A percentile compares a stretch with the other conserved stretches of the same genome.
Conservation (phyloP, 805 yeast genomes). For the Candida wancherniae region DNA sequence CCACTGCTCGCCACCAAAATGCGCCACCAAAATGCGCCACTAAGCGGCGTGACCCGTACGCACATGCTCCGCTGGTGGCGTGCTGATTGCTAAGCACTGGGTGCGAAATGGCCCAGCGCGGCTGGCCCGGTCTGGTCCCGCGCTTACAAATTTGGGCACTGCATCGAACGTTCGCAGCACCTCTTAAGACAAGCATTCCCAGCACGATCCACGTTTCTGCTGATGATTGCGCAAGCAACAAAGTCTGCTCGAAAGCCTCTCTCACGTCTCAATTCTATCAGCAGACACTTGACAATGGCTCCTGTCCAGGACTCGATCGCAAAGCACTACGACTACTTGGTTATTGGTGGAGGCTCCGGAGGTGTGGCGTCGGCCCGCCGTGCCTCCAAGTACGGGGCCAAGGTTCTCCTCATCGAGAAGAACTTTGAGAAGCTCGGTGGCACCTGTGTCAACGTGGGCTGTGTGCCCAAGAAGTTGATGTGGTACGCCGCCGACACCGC, state of each 20-base stretch:
- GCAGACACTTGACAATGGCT: slow-evolving; percentile 48
- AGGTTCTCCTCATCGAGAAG: slow-evolving; percentile 76
- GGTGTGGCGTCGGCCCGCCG: slow-evolving; percentile 98
- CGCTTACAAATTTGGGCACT: too few relatives aligned
- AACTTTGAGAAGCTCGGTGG: slow-evolving; percentile 76
- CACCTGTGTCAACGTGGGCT: slow-evolving; percentile 98
- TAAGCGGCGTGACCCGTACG: too few relatives aligned
- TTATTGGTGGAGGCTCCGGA: slow-evolving; percentile 98
- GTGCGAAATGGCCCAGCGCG: too few relatives aligned
- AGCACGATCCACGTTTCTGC: too few relatives aligned
- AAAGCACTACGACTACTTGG: slow-evolving; percentile 79
- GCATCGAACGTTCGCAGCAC: too few relatives aligned
- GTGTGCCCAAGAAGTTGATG: slow-evolving; percentile 98
- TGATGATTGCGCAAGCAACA: slow-evolving; percentile 10
- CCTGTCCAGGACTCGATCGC: slow-evolving; percentile 33
- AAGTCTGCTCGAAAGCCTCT: slow-evolving; percentile 8
- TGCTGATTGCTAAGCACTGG: too few relatives aligned
- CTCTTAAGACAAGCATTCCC: not conserved
- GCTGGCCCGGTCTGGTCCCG: too few relatives aligned
- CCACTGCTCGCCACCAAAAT: too few relatives aligned
- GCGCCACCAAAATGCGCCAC: too few relatives aligned
- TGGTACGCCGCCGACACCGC: slow-evolving; percentile 97
- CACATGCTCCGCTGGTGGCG: too few relatives aligned
- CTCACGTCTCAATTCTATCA: slow-evolving; percentile 18
- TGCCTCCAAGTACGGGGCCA: slow-evolving; percentile 91